Evolutionary conservation across 257 asterid species (phyloP), one percentile per base, ranked within the genome.

Genomic region (Penstemon newberryi): DNA sequence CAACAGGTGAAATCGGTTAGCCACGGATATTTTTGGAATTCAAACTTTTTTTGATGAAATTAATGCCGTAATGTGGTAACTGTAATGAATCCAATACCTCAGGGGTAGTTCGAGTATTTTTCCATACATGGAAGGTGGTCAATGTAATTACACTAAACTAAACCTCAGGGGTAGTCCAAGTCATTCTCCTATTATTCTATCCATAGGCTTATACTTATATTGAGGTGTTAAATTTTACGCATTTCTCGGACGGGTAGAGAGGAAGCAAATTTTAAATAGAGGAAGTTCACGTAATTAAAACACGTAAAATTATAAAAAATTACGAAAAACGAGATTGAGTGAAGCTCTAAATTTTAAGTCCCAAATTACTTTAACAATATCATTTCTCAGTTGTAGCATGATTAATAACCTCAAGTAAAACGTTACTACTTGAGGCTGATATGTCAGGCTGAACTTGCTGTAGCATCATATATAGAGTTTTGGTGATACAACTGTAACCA

Each of bases 391-490:
- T 75, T 91, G 86, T 91, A 62, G 88, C 90, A 60, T 82, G 98
- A 74, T 75, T 79, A 55, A 87, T 87, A 87, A 87, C 91, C 77
- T 85, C 89, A 72, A 63, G 76, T 78, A 85, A 83, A 81, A 79
- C 47, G 56, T 65, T 83, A 85, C 39, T 81, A 83, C 70, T 44
- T 62, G 91, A 79, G 76, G 91, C 84, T 81, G 67, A 83, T 83
- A 81, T 15, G 74, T 79, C 91, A 81, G 64, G 84, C 86, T 46
- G 45, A 73, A 61, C 65, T 80, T 67, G 53, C 49, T 85, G 76
- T 87, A 57, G 91, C 95, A 87, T 87, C 87, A 63, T 59, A 18
- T 11, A 4, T 66, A 69, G 62, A 70, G 80, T 25, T 79, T 82
- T 70, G 60, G 80, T 71, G 83, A 73, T 70, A 63, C 67, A 70